Base-by-base conservation (phyloP, 352 stramenopile species). In the Blastocystis sp. region DNA sequence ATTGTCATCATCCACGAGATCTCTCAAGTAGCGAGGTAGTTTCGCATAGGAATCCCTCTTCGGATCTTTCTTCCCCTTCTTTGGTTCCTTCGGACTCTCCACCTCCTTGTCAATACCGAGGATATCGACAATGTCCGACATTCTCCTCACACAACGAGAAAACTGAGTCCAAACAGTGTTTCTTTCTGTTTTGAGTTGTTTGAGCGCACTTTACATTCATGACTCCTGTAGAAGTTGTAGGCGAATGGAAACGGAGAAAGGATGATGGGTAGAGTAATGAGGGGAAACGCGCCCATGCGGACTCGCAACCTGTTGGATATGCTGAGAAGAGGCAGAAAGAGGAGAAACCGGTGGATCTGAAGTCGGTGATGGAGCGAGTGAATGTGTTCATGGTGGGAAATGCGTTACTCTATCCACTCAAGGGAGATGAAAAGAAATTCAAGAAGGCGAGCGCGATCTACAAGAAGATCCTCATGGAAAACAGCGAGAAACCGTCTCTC, bases 371-470 rank as follows among this genome's bases (percentile, higher is more conserved):
- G 61, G 32, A 73, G 44, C 29, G 61, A 46, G 38, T 73, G 18
- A 73, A 73, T 48, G 18, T 27, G 8, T 73, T 73, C 44, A 7
- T 73, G 29, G 61, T 73, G 29, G 4, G 21, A 51, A 32, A 16
- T 2, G 8, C 4, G 18, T 29, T 32, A 14, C 38, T 6, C 0
- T 34, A 21, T 73, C 14, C 42, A 48, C 8, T 73, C 3, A n/a
- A 73, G 61, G 61, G 61, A 14, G 38, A 73, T 32, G 61, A 73
- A 34, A 73, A 73, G 61, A 73, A 73, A 51, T 73, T 73, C 36
- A 40, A 51, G 8, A 46, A 51, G 36, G 61, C 61, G n/a, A 24
- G 16, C 44, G 8, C 29, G 2, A 73, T 73, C 38, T 73, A 73
- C 32, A n/a, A 73, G 29, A 51, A 51, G 1, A 73, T 73, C 32